Conservation (phyloP, 352 stramenopile genomes). For the Globisporangium viniferum region DNA sequence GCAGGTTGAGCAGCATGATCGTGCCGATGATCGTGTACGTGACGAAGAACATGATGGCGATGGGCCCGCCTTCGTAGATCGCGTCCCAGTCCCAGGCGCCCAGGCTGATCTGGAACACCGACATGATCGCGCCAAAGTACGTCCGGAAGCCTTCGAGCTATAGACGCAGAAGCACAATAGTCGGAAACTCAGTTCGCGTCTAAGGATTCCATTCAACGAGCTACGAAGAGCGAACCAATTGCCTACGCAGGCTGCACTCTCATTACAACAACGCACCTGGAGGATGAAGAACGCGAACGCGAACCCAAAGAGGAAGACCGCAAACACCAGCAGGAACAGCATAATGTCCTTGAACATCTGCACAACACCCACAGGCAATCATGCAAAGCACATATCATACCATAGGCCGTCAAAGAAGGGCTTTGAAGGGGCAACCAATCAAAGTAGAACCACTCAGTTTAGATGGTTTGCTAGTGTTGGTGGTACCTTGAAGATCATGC, state of each 20-base stretch:
- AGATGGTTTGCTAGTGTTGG: background rate
- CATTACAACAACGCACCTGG: constrained; percentile 35
- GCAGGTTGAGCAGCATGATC: constrained; percentile 80
- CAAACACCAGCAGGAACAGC: constrained; percentile 74
- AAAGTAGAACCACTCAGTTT: background rate
- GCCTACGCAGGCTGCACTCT: background rate
- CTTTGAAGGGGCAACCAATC: background rate
- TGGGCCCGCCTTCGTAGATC: constrained; percentile 65
- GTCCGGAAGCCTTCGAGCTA: constrained; percentile 70
- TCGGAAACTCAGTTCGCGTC: too few relatives aligned
- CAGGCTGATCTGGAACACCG: constrained; percentile 70
- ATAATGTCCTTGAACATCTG: constrained; percentile 83
- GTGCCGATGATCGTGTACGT: constrained; percentile 72
- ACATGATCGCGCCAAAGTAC: constrained; percentile 53
- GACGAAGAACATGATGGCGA: constrained; percentile 72
- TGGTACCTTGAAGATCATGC: constrained; percentile 81
- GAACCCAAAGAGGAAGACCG: constrained; percentile 69
- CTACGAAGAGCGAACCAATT: background rate
- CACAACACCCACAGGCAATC: background rate
- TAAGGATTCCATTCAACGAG: too few relatives aligned
- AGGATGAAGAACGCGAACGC: constrained; percentile 83
- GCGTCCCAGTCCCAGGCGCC: constrained; percentile 73
- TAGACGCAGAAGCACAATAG: background rate
- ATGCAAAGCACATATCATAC: too few relatives aligned
- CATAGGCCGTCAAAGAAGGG: background rate